These are phyloP conservation scores for Colletotrichum paranaense DNA, from an alignment of 2,329 filamentous ascomycete species.

Conservation along the genomic window DNA sequence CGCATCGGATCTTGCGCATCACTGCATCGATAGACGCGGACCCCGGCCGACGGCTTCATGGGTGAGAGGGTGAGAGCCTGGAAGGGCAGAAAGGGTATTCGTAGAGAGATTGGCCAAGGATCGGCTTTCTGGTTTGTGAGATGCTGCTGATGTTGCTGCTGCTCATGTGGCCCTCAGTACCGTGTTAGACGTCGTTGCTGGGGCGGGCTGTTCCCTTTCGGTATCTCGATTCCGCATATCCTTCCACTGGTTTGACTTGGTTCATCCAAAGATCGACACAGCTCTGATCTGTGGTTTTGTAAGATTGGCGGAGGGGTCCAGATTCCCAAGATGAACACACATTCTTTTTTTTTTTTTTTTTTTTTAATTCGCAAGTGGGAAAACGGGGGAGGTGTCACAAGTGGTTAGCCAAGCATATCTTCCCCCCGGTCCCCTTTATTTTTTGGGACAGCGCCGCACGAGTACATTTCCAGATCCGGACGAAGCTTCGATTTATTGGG, in stretches of 20 bases:
- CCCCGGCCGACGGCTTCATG: not conserved
- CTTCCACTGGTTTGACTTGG: not conserved
- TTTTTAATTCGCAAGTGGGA: not conserved
- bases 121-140: not conserved
- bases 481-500: not conserved
- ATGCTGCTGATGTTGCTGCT: not conserved
- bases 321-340: not conserved
- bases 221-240: not conserved
- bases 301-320: not conserved
- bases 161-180: not conserved
- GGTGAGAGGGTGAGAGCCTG: not conserved
- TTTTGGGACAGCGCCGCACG: not conserved
- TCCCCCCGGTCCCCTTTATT: not conserved
- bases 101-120: not conserved
- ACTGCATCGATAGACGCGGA: not conserved
- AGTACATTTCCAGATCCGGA: not conserved
- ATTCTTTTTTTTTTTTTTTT: not conserved
- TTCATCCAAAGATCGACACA: not conserved
- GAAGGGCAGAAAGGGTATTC: not conserved
- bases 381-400: not conserved
- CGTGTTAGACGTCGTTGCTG: not conserved
- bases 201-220: not conserved
- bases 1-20: conserved; percentile 16
- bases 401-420: not conserved
- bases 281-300: not conserved